A percentile compares a stretch with the other conserved stretches of the same genome.
Conservation (phyloP, 1,284 basidiomycete species). For the Omphalotus olearius region DNA sequence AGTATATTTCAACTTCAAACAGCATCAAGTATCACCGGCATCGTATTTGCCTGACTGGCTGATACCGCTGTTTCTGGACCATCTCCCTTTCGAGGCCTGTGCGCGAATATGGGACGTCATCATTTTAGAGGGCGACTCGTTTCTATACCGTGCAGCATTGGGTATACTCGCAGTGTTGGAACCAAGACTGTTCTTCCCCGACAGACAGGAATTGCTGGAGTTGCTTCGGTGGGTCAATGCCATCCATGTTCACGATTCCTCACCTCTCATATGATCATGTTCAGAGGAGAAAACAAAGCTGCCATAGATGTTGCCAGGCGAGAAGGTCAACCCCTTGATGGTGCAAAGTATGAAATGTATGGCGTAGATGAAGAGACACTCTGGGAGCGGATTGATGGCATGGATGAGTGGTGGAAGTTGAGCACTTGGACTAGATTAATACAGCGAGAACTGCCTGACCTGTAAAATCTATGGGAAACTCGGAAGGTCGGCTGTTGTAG, state of each 20-base stretch:
- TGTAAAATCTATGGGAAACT: slow-evolving; percentile 33
- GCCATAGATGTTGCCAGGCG: slow-evolving; percentile 78
- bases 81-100: slow-evolving; percentile 85
- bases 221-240: slow-evolving; percentile 53
- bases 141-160: slow-evolving; percentile 79
- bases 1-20: slow-evolving; percentile 96
- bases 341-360: slow-evolving; percentile 86
- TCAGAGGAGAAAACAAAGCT: slow-evolving; percentile 77
- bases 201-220: slow-evolving; percentile 69
- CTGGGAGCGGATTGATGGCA: slow-evolving; percentile 72
- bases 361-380: slow-evolving; percentile 80
- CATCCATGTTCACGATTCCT: neutral
- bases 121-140: slow-evolving; percentile 83
- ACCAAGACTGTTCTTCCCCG: slow-evolving; percentile 83
- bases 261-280: slow-evolving; percentile 12
- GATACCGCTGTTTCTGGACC: slow-evolving; percentile 79
- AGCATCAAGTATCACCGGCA: slow-evolving; percentile 79
- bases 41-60: slow-evolving; percentile 81
- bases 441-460: slow-evolving; percentile 83
- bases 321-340: slow-evolving; percentile 54
- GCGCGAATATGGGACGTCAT: slow-evolving; percentile 90
- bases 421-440: slow-evolving; percentile 84
- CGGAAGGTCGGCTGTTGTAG: too few species aligned
- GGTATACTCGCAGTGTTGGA: slow-evolving; percentile 86
- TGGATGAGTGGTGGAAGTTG: slow-evolving; percentile 94